Evolutionary conservation across 139 green algal genomes (phyloP).

Genomic region (Chlorella sp.): DNA sequence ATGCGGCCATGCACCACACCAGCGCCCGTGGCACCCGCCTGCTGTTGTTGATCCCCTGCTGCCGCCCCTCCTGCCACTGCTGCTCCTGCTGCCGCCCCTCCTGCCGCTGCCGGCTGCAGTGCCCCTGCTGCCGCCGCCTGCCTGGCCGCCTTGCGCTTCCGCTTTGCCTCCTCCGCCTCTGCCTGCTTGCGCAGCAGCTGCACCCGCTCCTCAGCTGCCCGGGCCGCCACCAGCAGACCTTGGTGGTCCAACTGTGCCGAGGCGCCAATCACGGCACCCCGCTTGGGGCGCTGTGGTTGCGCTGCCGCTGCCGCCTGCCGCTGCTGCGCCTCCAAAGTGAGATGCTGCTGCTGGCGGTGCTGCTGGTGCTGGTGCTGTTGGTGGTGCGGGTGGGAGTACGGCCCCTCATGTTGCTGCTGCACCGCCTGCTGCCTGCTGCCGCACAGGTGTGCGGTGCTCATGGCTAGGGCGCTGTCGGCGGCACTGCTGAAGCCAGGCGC

Average conservation of each 20-base stretch:
- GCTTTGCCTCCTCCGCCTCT: conserved; percentile 21
- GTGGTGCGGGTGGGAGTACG: background rate
- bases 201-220: conserved; percentile 31
- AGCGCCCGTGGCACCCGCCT: background rate
- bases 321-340: background rate
- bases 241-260: conserved; percentile 65
- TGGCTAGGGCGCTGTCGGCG: conserved; percentile 12
- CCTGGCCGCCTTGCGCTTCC: background rate
- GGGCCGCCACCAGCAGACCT: conserved; percentile 20
- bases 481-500: conserved; percentile 29
- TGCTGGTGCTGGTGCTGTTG: background rate
- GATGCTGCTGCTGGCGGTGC: conserved; percentile 2
- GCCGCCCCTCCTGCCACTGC: background rate
- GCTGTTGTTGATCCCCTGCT: background rate
- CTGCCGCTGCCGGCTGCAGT: background rate
- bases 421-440: background rate
- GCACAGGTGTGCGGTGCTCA: background rate
- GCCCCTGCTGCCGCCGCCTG: background rate
- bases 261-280: conserved; percentile 67
- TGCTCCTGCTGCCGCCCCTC: background rate
- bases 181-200: conserved; percentile 38
- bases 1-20: conserved; percentile 49
- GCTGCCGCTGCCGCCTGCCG: background rate
- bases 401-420: background rate
- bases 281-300: conserved; percentile 12